A percentile compares a stretch with the other conserved stretches of the same genome.
phyloP scores from a whole-genome alignment of 2,329 filamentous ascomycete species.

The Juglanconis sp. region DNA sequence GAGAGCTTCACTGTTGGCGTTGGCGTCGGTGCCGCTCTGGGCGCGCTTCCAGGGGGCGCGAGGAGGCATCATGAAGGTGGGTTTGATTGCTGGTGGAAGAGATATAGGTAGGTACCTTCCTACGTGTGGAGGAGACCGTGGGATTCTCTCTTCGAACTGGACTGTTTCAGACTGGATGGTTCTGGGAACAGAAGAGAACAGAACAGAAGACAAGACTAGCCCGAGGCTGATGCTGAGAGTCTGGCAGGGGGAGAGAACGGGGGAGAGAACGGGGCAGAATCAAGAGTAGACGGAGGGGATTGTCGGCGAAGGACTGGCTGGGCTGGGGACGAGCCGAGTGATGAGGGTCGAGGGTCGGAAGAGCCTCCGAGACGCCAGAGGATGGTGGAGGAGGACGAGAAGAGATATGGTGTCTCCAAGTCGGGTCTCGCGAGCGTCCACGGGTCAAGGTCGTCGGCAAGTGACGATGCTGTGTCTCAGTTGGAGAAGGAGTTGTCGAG shows the following conservation, averaged over 20 bases:
- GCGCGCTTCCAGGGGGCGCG: constrained; percentile 10
- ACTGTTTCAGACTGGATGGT: background rate
- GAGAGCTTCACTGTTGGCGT: constrained; percentile 10
- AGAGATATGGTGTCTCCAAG: background rate
- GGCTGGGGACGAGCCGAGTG: background rate
- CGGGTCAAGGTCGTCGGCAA: background rate
- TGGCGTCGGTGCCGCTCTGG: background rate
- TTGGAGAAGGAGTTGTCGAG: background rate
- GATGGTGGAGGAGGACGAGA: background rate
- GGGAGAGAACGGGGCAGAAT: too few species aligned
- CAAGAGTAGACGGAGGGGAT: too few species aligned
- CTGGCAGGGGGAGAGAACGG: too few species aligned
- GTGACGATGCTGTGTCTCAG: background rate
- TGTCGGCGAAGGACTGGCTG: too few species aligned
- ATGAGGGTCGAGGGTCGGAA: background rate
- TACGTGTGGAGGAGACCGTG: background rate
- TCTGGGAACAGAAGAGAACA: background rate
- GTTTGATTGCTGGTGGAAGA: background rate
- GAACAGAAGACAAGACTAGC: background rate
- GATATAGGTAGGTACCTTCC: background rate
- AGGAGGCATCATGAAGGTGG: constrained; percentile 10
- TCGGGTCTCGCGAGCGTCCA: background rate
- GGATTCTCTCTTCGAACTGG: background rate
- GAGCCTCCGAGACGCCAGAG: background rate
- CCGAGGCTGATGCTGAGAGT: background rate